Base-by-base conservation (phyloP, 371 early-diverging fungal genomes). In the Coemansia sp. region DNA sequence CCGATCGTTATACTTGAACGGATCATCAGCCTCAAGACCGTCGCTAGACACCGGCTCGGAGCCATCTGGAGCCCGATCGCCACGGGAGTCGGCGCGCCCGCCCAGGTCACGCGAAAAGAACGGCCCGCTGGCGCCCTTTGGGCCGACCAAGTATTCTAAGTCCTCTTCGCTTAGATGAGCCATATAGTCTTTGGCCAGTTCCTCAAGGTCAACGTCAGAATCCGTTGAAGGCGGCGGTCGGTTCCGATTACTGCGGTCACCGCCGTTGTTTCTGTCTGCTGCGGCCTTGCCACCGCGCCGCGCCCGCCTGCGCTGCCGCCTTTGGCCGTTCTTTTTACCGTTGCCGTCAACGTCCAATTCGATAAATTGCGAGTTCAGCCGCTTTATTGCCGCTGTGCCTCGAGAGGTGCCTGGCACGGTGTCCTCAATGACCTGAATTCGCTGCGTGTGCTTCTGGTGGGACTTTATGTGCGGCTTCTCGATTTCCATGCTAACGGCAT, bases 41-140 rank as follows among this genome's bases (percentile, higher is more conserved):
- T 52, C 57, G 43, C 39, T 20, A 30, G 51, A 12, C 35, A 39
- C 10, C 14, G 38, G 16, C 4, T 35, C 55, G n/a, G 39, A 20
- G n/a, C 20, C 36, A n/a, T n/a, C 38, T 1, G 11, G 10, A n/a
- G 53, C 53, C n/a, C n/a, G 36, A 10, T 16, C 9, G 6, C 20
- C 36, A 33, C 35, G 53, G 9, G 47, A n/a, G 9, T n/a, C n/a
- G 9, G n/a, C 20, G 16, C 20, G 47, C 9, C 47, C 47, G 41
- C 74, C 69, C 33, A 74, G 56, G 16, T 69, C 65, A n/a, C 69
- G 69, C 12, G 20, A 40, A 12, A 45, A 6, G 38, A 54, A 61
- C 10, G 42, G 35, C 39, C 26, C 26, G 26, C 30, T 47, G 26
- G 10, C 45, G 40, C 31, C 41, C 0, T 16, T 31, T 12, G 57